A percentile compares a stretch with the other conserved stretches of the same genome.
phyloP scores from a whole-genome alignment of 495 filamentous ascomycete genomes.

The Aspergillus carlsbadensis region DNA sequence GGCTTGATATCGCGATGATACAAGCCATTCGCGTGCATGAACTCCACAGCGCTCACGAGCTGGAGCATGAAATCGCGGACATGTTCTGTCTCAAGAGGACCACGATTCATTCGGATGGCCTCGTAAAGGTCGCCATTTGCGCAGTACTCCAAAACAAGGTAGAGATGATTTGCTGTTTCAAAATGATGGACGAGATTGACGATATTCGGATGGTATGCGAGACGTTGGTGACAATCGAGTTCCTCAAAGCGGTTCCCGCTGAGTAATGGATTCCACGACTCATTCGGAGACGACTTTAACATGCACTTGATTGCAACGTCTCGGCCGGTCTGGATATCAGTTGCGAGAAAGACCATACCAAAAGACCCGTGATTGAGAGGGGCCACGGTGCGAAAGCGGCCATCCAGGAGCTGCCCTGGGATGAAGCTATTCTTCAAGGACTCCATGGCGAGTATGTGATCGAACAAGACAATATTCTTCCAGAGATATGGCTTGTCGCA shows the following conservation, averaged over 20 bases:
- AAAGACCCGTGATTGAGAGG: slow-evolving; percentile 98
- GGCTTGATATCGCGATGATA: slow-evolving; percentile 99
- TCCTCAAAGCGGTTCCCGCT: slow-evolving; percentile 87
- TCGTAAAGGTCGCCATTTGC: slow-evolving; percentile 96
- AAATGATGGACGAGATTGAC: slow-evolving; percentile 91
- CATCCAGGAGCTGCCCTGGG: slow-evolving; percentile 71
- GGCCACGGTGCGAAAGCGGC: slow-evolving; percentile 85
- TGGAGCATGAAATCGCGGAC: slow-evolving; percentile 97
- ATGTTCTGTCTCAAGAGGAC: slow-evolving; percentile 91
- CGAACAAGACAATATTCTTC: slow-evolving; percentile 22
- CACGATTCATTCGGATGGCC: slow-evolving; percentile 83
- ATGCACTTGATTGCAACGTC: slow-evolving; percentile 93
- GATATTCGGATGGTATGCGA: slow-evolving; percentile 83
- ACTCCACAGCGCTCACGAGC: slow-evolving; percentile 83
- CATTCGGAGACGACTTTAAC: slow-evolving; percentile 66
- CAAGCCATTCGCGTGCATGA: slow-evolving; percentile 85
- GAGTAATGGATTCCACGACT: slow-evolving; percentile 54
- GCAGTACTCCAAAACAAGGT: slow-evolving; percentile 94
- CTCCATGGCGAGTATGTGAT: slow-evolving; percentile 58
- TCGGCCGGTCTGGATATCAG: slow-evolving; percentile 68
- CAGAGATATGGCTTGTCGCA: slow-evolving; percentile 32
- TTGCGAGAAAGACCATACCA: slow-evolving; percentile 94
- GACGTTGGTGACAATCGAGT: slow-evolving; percentile 72
- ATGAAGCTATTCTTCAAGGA: slow-evolving; percentile 74
- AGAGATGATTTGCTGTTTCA: slow-evolving; percentile 85